These are phyloP conservation scores for Aureobasidium musti DNA, from an alignment of 2,329 filamentous ascomycete genomes.

Conservation along the genomic window DNA sequence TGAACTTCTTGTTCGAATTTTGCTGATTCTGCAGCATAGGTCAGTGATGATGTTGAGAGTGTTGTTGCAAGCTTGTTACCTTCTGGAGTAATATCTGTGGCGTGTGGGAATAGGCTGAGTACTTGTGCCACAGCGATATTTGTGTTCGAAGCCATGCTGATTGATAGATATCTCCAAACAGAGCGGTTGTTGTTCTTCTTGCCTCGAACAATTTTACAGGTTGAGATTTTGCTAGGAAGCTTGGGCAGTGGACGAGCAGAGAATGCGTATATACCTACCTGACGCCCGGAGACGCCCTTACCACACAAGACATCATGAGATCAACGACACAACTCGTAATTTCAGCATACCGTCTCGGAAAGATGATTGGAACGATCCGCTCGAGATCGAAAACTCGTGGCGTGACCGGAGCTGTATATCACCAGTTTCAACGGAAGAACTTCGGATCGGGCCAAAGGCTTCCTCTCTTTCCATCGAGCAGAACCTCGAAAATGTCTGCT, in stretches of 20 bases:
- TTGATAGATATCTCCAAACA: not conserved
- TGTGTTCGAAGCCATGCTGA: not conserved
- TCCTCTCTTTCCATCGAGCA: not conserved
- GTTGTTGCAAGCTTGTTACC: not conserved
- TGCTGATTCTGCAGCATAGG: not conserved
- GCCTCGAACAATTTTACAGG: not conserved
- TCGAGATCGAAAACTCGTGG: conserved; percentile 1
- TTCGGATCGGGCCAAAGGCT: not conserved
- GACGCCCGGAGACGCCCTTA: not conserved
- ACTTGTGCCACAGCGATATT: not conserved
- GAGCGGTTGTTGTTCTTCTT: not conserved
- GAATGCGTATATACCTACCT: conserved; percentile 14
- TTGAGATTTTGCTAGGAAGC: not conserved
- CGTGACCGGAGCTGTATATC: conserved; percentile 11
- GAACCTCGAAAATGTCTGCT: not conserved
- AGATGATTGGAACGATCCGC: not conserved
- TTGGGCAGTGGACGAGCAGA: not conserved
- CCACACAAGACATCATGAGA: conserved; percentile 7
- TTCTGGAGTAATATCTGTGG: not conserved
- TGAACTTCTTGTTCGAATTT: conserved; percentile 9
- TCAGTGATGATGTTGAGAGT: not conserved
- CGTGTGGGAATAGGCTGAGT: not conserved
- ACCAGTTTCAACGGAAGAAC: not conserved
- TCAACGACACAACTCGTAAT: not conserved
- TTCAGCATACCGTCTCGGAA: not conserved